Conservation (phyloP, 2,329 filamentous ascomycete species). For the Gnomoniopsis smithogilvyi region DNA sequence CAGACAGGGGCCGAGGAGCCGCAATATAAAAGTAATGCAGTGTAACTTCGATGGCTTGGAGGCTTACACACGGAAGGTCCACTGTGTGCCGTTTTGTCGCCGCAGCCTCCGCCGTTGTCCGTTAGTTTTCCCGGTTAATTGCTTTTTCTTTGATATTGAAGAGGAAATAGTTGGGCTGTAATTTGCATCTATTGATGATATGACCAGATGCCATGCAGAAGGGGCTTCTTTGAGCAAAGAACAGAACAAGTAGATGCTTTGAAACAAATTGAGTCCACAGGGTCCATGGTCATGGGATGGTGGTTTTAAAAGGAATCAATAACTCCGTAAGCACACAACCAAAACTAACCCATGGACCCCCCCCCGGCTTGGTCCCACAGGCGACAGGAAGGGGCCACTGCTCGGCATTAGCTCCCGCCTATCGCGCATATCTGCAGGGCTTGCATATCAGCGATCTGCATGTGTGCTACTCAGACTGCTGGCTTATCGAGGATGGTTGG, state of each 20-base stretch:
- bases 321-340: neutral
- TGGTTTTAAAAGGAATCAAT: neutral
- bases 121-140: too few relatives aligned
- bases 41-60: too few relatives aligned
- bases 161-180: too few relatives aligned
- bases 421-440: neutral
- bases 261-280: neutral
- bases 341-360: neutral
- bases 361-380: neutral
- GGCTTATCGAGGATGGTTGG: neutral
- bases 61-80: too few relatives aligned
- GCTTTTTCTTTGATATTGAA: too few relatives aligned
- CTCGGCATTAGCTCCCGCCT: neutral
- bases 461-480: neutral
- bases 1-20: too few relatives aligned
- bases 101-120: too few relatives aligned
- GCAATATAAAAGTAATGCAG: too few relatives aligned
- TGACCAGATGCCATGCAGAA: neutral
- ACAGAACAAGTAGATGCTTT: neutral
- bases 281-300: neutral
- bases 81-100: too few relatives aligned
- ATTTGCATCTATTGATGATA: too few relatives aligned
- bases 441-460: neutral
- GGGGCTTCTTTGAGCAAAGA: neutral
- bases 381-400: neutral